Base-by-base conservation (phyloP, 257 asterid genomes). In the Solanum sitiens region DNA sequence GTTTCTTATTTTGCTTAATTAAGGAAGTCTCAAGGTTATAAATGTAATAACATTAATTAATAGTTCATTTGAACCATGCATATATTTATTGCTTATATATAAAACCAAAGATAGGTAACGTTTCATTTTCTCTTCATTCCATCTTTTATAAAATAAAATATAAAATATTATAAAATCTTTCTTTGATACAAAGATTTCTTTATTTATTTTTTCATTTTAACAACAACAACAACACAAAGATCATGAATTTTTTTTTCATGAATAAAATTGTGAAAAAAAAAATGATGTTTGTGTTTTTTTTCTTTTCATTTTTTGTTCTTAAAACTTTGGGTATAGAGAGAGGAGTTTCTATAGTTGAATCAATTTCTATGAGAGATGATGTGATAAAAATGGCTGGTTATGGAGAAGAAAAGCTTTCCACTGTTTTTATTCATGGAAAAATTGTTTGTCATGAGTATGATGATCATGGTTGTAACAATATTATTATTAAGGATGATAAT, bases 391-490 rank as follows among this genome's bases (percentile, higher is more conserved):
- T 94, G 90, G 98, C 96, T 67, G 98, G 98, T 15, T 95, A 95
- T 70, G 99, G 99, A 37, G 99, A 96, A 80, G 98, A 94, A 71
- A 95, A 93, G 94, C 95, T 95, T 63, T 95, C 97, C 8, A 94
- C 92, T 7, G 97, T 95, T 45, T 90, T 92, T 0, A 86, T 95
- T 84, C 14, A 53, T 30, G 99, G 98, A 59, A 94, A 91, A 80
- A 88, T 94, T 87, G 85, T 93, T 40, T 95, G 97, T 87, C 94
- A 89, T 86, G 83, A 11, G 1, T 73, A 13, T 1, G 16, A 80
- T 80, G 27, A 47, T 47, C 10, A 11, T 80, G 68, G 20, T 11
- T 27, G 44, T 80, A 30, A 80, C n/a, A 80, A 30, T 74, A 35
- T 20, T 30, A 30, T 80, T 47, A 30, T 80, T 30, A 80, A 47